These are phyloP conservation scores for Geosmithia putterillii DNA, from an alignment of 2,329 filamentous ascomycete species.

Conservation along the genomic window DNA sequence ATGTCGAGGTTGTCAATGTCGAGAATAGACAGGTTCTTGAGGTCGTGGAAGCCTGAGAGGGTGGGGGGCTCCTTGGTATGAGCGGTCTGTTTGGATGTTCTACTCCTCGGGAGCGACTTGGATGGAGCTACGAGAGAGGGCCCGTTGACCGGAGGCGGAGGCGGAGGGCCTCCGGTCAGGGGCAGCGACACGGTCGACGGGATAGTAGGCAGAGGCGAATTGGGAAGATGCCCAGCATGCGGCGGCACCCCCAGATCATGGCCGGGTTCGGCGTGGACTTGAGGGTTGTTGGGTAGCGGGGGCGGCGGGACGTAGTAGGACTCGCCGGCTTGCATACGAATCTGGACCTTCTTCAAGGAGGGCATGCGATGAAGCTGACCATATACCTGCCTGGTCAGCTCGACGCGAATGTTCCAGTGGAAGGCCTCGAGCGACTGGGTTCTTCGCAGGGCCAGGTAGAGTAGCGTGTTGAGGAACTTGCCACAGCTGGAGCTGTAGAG, in stretches of 20 bases:
- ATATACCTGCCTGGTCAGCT: constrained; percentile 47
- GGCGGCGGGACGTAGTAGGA: constrained; percentile 40
- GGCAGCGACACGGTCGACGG: constrained; percentile 4
- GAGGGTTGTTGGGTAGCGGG: constrained; percentile 23
- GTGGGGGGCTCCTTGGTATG: constrained; percentile 32
- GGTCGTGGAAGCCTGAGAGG: constrained; percentile 41
- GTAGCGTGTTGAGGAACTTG: constrained; percentile 51
- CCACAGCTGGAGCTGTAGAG: constrained; percentile 43
- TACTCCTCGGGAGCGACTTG: constrained; percentile 22
- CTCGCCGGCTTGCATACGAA: constrained; percentile 45
- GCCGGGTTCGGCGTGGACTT: constrained; percentile 12
- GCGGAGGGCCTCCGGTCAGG: constrained; percentile 5
- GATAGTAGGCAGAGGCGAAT: constrained; percentile 9
- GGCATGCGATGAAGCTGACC: constrained; percentile 40
- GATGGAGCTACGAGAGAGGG: constrained; percentile 14
- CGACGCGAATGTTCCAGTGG: constrained; percentile 53
- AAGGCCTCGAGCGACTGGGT: constrained; percentile 2
- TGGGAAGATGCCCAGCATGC: constrained; percentile 1
- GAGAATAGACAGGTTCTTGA: constrained; percentile 40
- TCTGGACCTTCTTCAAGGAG: constrained; percentile 38
- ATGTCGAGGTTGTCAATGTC: constrained; percentile 49
- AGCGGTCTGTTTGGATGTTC: constrained; percentile 16
- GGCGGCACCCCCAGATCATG: constrained; percentile 1
- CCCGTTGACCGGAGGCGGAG: constrained; percentile 5
- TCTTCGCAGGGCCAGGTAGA: constrained; percentile 39